phyloP scores from a whole-genome alignment of 345 rosid species.

The Cochlearia excelsa region DNA sequence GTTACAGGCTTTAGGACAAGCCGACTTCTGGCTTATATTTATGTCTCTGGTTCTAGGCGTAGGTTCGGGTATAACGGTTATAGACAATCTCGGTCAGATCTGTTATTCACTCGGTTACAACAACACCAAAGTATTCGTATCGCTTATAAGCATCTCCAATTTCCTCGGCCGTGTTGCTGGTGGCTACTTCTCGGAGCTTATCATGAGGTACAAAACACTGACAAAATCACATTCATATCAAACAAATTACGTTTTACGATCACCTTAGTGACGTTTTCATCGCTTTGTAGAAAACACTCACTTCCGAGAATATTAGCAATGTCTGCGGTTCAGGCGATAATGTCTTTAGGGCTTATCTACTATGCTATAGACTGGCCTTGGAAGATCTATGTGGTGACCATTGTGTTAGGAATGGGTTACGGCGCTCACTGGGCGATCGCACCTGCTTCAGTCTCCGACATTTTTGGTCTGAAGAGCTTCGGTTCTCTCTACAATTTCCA shows the following conservation, averaged over 20 bases:
- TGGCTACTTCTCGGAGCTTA: slow-evolving; percentile 81
- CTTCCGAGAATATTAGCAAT: slow-evolving; percentile 65
- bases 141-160: slow-evolving; percentile 84
- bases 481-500: slow-evolving; percentile 75
- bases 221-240: slow-evolving; percentile 1
- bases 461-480: slow-evolving; percentile 67
- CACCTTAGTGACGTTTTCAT: not conserved
- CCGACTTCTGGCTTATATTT: slow-evolving; percentile 75
- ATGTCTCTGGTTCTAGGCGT: slow-evolving; percentile 64
- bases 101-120: slow-evolving; percentile 60
- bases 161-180: slow-evolving; percentile 91
- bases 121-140: slow-evolving; percentile 59
- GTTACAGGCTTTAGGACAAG: slow-evolving; percentile 60
- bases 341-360: slow-evolving; percentile 62
- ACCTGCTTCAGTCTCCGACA: slow-evolving; percentile 64
- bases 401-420: slow-evolving; percentile 56
- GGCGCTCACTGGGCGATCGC: slow-evolving; percentile 67
- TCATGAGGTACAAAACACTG: slow-evolving; percentile 44
- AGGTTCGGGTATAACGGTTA: slow-evolving; percentile 79
- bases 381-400: slow-evolving; percentile 57
- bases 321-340: slow-evolving; percentile 56
- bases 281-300: slow-evolving; percentile 44
- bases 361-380: slow-evolving; percentile 59
- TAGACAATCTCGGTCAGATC: slow-evolving; percentile 87
- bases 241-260: not conserved